A percentile compares a stretch with the other conserved stretches of the same genome.
Conservation (phyloP, 2,329 filamentous ascomycete species). For the Trichoderma harzianum region DNA sequence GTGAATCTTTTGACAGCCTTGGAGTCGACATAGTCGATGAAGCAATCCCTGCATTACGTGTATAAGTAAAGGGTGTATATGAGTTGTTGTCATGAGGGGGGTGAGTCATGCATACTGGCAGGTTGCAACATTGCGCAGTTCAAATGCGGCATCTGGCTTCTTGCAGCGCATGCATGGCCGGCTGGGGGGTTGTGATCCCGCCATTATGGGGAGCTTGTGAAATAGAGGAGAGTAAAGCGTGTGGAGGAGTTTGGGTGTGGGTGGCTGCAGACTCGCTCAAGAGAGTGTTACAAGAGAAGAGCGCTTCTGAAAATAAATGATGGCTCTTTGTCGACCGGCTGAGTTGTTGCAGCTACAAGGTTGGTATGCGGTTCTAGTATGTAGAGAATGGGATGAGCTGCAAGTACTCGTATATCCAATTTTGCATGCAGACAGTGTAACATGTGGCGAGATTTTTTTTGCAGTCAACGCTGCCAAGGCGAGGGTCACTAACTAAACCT, state of each 20-base stretch:
- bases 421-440: neutral
- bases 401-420: neutral
- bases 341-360: neutral
- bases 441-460: constrained; percentile 11
- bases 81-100: neutral
- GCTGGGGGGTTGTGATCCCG: neutral
- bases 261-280: neutral
- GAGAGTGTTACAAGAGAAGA: neutral
- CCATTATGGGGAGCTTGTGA: constrained; percentile 7
- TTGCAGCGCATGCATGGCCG: constrained; percentile 34
- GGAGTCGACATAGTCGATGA: constrained; percentile 68
- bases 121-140: constrained; percentile 31
- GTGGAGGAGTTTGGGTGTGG: neutral
- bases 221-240: neutral
- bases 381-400: neutral
- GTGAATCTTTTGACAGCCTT: constrained; percentile 75
- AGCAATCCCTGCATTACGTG: constrained; percentile 54
- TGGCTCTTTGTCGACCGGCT: neutral
- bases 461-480: neutral
- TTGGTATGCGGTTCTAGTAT: neutral
- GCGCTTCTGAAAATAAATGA: neutral
- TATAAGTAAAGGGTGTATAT: neutral
- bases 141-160: constrained; percentile 28
- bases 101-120: constrained; percentile 29
- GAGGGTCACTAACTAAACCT: neutral